Conservation (phyloP, 2,329 filamentous ascomycete species). For the Fusarium robinianum region DNA sequence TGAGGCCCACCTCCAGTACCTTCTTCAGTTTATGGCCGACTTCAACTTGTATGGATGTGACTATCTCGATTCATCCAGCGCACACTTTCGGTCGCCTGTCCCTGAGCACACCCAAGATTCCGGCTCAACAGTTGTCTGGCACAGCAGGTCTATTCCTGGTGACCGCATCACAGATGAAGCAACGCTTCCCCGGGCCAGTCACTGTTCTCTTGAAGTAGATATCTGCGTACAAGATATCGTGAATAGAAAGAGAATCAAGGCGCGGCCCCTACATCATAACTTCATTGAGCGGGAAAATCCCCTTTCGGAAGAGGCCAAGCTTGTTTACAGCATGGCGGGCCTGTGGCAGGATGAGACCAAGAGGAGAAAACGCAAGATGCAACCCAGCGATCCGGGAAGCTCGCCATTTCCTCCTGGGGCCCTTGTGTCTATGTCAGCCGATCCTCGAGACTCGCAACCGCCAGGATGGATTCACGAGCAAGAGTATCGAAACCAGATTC, state of each 20-base stretch:
- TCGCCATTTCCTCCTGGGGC: slow-evolving; percentile 82
- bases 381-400: slow-evolving; percentile 64
- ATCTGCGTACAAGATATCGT: slow-evolving; percentile 85
- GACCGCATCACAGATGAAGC: slow-evolving; percentile 57
- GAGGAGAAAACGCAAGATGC: slow-evolving; percentile 74
- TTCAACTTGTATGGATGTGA: slow-evolving; percentile 96
- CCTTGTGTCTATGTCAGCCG: slow-evolving; percentile 86
- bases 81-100: slow-evolving; percentile 75
- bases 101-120: slow-evolving; percentile 67
- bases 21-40: slow-evolving; percentile 97
- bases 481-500: slow-evolving; percentile 72
- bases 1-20: slow-evolving; percentile 89
- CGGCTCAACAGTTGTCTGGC: slow-evolving; percentile 74
- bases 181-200: slow-evolving; percentile 75
- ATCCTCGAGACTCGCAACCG: slow-evolving; percentile 70
- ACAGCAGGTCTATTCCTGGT: slow-evolving; percentile 70
- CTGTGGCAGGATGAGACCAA: slow-evolving; percentile 90
- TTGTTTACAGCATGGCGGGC: slow-evolving; percentile 92
- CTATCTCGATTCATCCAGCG: slow-evolving; percentile 75
- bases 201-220: slow-evolving; percentile 89
- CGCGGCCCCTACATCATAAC: slow-evolving; percentile 82
- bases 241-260: slow-evolving; percentile 76
- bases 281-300: slow-evolving; percentile 76
- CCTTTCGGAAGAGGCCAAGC: slow-evolving; percentile 69
- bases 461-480: slow-evolving; percentile 93